Evolutionary conservation across 169 alveolate species (phyloP), one percentile per base, ranked within the genome.

Genomic region (Eimeria praecox): DNA sequence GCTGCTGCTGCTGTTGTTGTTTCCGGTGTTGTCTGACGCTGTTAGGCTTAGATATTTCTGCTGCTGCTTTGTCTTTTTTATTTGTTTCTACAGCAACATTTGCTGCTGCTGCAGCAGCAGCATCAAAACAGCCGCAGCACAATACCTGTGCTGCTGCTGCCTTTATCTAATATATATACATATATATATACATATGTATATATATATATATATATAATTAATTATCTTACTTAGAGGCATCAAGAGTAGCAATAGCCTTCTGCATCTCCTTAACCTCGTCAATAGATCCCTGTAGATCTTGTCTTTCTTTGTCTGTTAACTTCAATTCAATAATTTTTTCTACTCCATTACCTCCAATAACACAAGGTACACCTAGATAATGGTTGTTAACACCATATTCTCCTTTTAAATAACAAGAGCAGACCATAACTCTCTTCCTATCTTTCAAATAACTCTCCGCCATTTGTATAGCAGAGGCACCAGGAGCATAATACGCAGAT

Each of bases 401-500:
- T 38, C 97, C 97, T 33, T 33, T 80, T 86, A 96, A 95, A 97
- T 92, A 97, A 46, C 97, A 97, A 59, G 97, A 93, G 85, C 98
- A 97, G 59, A 98, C 97, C 73, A 97, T 90, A 27, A 97, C 95
- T 30, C 97, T 85, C 87, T 96, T 97, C 92, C 97, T 90, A 85
- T 97, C 97, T 38, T 95, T 94, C 49, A 97, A 59, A 78, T 95
- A 97, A n/a, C 98, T 92, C 64, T 95, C 97, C 0, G 95, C 98
- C 97, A 97, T 96, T 56, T 95, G 90, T 38, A 96, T 95, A 24
- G 97, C 97, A 40, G 98, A 91, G 20, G 97, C 97, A 1, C 98
- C 98, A 12, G 98, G 98, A 38, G 98, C 98, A 92, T 96, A 95
- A 95, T 94, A 97, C 14, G 98, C 98, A 59, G 97, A 95, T 18